These are phyloP conservation scores for Myxozyma neglecta DNA, from an alignment of 805 yeast genomes.

Conservation along the genomic window DNA sequence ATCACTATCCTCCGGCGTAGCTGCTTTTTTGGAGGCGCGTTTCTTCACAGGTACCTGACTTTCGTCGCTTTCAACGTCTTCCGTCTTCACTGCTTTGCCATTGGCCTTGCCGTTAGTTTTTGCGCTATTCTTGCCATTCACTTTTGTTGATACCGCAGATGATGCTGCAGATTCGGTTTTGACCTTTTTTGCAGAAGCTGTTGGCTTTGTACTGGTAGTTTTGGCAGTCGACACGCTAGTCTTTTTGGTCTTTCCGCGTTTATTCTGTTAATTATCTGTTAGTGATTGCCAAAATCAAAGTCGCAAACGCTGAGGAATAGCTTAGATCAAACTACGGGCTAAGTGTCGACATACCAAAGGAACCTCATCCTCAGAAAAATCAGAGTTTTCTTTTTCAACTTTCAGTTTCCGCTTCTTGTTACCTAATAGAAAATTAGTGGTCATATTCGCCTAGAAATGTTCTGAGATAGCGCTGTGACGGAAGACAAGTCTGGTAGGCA, in stretches of 20 bases:
- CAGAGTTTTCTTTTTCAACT: background rate
- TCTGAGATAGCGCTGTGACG: background rate
- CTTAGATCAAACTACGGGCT: background rate
- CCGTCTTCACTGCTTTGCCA: background rate
- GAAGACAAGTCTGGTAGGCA: background rate
- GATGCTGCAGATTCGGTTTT: background rate
- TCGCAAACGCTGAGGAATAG: background rate
- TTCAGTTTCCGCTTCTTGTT: constrained; percentile 7
- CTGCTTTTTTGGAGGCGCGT: background rate
- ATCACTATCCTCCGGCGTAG: background rate
- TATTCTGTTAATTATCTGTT: background rate
- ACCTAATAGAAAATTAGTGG: background rate
- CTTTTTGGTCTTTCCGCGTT: constrained; percentile 7
- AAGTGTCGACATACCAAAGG: constrained; percentile 13
- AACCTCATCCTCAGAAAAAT: constrained; percentile 10
- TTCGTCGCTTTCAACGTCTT: background rate
- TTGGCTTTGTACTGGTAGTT: background rate
- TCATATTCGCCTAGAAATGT: background rate
- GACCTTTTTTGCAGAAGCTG: background rate
- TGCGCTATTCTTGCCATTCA: background rate
- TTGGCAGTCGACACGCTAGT: background rate
- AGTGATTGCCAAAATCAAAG: background rate
- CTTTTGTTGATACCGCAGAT: background rate
- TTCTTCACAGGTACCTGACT: background rate
- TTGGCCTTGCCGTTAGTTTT: background rate